Evolutionary conservation across 371 early-diverging fungal genomes (phyloP).

Genomic region (Cokeromyces recurvatus): DNA sequence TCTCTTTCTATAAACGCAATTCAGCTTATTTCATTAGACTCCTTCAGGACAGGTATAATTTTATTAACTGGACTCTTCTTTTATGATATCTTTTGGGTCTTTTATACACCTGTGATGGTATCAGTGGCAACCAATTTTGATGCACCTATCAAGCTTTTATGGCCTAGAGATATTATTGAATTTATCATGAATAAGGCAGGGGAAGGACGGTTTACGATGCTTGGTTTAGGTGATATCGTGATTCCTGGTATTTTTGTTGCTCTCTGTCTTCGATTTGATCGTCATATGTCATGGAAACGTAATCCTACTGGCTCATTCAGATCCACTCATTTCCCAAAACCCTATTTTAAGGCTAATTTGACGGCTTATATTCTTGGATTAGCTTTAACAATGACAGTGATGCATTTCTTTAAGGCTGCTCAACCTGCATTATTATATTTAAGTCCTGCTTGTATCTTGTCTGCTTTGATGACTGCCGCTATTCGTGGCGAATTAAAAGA

Average conservation of each 20-base stretch:
- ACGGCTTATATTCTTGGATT: slow-evolving; percentile 84
- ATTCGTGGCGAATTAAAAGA: slow-evolving; percentile 78
- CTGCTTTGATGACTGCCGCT: slow-evolving; percentile 76
- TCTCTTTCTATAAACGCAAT: slow-evolving; percentile 87
- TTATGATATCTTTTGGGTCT: slow-evolving; percentile 99
- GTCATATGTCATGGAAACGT: slow-evolving; percentile 53
- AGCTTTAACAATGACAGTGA: slow-evolving; percentile 84
- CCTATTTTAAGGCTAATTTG: slow-evolving; percentile 83
- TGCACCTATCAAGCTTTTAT: slow-evolving; percentile 94
- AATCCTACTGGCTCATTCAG: slow-evolving; percentile 50
- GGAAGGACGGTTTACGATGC: slow-evolving; percentile 74
- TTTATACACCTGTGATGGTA: slow-evolving; percentile 98
- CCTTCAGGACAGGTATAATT: slow-evolving; percentile 93
- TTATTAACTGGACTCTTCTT: slow-evolving; percentile 89
- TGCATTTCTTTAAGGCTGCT: slow-evolving; percentile 96
- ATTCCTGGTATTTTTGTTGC: slow-evolving; percentile 96
- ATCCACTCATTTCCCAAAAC: slow-evolving; percentile 68
- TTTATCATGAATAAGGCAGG: slow-evolving; percentile 33
- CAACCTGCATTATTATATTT: slow-evolving; percentile 97
- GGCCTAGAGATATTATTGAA: slow-evolving; percentile 74
- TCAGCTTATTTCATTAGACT: slow-evolving; percentile 84
- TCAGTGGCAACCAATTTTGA: slow-evolving; percentile 96
- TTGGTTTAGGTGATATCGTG: slow-evolving; percentile 98
- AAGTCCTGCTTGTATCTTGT: slow-evolving; percentile 92
- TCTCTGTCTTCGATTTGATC: slow-evolving; percentile 86